Evolutionary conservation across 202 grass and related monocot species (phyloP), one percentile per base, ranked within the genome.

Genomic region (Cymbopogon flexuosus): DNA sequence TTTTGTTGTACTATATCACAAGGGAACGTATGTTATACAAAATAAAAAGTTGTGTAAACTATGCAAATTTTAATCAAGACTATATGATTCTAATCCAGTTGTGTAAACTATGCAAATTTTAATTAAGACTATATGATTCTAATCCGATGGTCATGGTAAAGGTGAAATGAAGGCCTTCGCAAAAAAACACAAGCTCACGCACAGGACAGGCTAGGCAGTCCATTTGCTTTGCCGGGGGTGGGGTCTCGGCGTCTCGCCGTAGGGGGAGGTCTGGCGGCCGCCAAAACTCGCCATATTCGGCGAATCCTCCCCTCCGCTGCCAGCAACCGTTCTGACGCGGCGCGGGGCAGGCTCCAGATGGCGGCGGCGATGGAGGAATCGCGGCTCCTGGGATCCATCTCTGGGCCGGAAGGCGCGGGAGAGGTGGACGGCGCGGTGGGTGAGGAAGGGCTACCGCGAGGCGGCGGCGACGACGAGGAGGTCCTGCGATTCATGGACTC

Each of bases 401-500:
- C 66, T 35, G 5, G 4, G 66, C 80, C 41, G 37, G 84, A 79
- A 43, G 65, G 63, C 52, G 73, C 21, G 58, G 83, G 68, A n/a
- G 59, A 80, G 30, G 14, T 3, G 36, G 43, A 65, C 27, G 46
- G 21, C 5, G 54, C 37, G 4, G 83, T 37, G 22, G 79, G 41
- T 40, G 31, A 57, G 23, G 37, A 63, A 61, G 70, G 68, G 0
- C 65, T 9, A 29, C 70, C 71, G 35, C 63, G 67, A 15, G 77
- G 75, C 41, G 85, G 73, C 64, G 69, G 73, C 64, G 69, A 68
- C 57, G 86, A 82, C 21, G 64, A 79, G 33, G 73, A 89, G 83
- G 65, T 93, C 78, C 82, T 97, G 29, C 71, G 82, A 24, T 97
- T 97, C 83, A 78, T 97, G 65, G 95, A 94, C 81, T 97, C 95